These are phyloP conservation scores for Mortierella sp. DNA, from an alignment of 371 early-diverging fungal species.

Conservation along the genomic window DNA sequence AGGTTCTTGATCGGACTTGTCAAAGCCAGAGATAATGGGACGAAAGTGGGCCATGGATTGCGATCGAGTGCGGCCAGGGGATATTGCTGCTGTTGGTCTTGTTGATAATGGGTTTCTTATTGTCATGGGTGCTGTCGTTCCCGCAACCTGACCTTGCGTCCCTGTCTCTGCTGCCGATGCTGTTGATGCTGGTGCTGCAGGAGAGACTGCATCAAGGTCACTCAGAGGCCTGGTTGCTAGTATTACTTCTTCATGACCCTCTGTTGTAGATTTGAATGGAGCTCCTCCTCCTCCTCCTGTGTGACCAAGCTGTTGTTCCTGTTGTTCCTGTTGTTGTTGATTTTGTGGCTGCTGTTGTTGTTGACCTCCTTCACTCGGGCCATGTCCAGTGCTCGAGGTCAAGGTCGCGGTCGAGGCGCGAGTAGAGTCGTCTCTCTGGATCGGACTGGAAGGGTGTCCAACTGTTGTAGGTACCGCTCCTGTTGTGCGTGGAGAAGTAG, in stretches of 20 bases:
- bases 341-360: slow-evolving; percentile 5
- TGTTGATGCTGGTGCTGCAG: slow-evolving; percentile 7
- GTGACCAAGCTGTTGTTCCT: not conserved
- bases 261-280: not conserved
- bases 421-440: not conserved
- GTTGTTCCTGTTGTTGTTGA: slow-evolving; percentile 2
- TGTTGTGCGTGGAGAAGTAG: not conserved
- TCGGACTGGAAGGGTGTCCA: not conserved
- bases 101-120: not conserved
- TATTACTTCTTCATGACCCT: not conserved
- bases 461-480: not conserved
- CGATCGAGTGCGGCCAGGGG: slow-evolving; percentile 39
- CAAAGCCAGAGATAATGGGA: slow-evolving; percentile 24
- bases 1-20: slow-evolving; percentile 14
- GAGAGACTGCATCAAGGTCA: not conserved
- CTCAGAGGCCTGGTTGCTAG: not conserved
- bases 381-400: not conserved
- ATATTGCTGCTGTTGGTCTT: not conserved
- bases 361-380: not conserved
- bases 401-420: not conserved
- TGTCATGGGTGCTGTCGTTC: slow-evolving; percentile 1
- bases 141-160: not conserved
- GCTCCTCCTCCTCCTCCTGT: not conserved
- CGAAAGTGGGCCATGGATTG: slow-evolving; percentile 51
- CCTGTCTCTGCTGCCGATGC: slow-evolving; percentile 12